Base-by-base conservation (phyloP, 768 basidiomycete genomes). In the Leccinum subtestaceum region DNA sequence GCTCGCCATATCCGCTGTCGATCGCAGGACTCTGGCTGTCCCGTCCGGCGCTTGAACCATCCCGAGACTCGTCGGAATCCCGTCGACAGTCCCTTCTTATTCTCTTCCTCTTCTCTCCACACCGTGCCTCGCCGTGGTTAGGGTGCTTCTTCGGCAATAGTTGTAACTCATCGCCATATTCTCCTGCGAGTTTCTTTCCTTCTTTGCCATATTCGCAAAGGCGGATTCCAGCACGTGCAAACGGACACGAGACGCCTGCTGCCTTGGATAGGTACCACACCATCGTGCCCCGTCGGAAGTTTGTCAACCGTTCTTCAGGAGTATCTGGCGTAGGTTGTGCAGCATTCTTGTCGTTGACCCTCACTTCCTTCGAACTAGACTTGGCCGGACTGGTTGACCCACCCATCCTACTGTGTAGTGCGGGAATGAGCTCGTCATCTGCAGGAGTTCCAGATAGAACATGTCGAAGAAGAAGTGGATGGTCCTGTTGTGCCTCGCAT, bases 211-310 rank as follows among this genome's bases (percentile, higher is more conserved):
- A 89, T 48, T 90, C 84, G 69, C 82, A 87, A 3, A 89, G 79
- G 38, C 84, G 79, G 52, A 92, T 87, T n/a, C 88, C 88, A 1
- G 82, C 86, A 58, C 84, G 79, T 5, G 86, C 76, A 69, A 92
- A 92, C 5, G 89, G 89, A 72, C 89, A 91, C 0, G 86, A 84
- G 6, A 85, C 81, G 52, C 90, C 90, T 9, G 88, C 84, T 17
- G 87, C 87, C 63, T 84, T 82, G 69, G 84, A 85, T 59, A 92
- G 79, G 71, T 91, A 92, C 88, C 88, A 92, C 15, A 92, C 88
- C 67, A 84, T 83, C 47, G 89, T 92, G 31, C 90, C 90, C 36
- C 85, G 81, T 57, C 89, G 80, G 67, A 90, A 92, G 71, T 89
- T 89, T 19, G 89, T 91, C 40, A 79, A 62, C 34, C 87, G 78